phyloP scores from a whole-genome alignment of 1,284 basidiomycete species.

The Trichosporon ovoides region DNA sequence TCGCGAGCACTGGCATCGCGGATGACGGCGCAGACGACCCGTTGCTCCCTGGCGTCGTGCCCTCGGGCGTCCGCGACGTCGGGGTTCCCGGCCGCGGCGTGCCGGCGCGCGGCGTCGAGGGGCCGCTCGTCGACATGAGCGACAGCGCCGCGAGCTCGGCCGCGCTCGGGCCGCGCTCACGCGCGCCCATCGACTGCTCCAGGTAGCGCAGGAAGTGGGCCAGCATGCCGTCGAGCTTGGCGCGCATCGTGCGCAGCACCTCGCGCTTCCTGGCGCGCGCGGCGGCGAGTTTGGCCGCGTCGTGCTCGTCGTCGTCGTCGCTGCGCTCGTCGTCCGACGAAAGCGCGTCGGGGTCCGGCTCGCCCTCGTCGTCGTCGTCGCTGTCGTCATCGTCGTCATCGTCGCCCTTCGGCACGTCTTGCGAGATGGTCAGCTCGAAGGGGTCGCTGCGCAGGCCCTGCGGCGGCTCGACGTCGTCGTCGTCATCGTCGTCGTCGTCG shows the following conservation, averaged over 20 bases:
- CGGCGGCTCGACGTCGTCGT: conserved; percentile 51
- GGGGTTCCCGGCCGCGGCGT: conserved; percentile 22
- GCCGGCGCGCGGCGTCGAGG: conserved; percentile 32
- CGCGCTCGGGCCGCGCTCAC: conserved; percentile 21
- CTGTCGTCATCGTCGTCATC: conserved; percentile 55
- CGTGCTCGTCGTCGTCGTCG: conserved; percentile 57
- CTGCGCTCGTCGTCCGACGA: conserved; percentile 52
- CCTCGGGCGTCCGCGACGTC: conserved; percentile 27
- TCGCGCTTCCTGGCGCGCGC: conserved; percentile 58
- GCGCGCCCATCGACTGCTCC: conserved; percentile 45
- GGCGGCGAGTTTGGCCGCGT: conserved; percentile 49
- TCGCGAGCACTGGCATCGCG: conserved; percentile 10
- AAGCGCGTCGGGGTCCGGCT: conserved; percentile 47
- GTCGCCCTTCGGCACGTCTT: conserved; percentile 52
- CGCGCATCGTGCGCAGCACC: conserved; percentile 72
- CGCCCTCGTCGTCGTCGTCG: conserved; percentile 56
- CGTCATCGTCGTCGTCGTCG: conserved; percentile 59
- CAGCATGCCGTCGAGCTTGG: conserved; percentile 85
- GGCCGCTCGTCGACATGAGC: conserved; percentile 23
- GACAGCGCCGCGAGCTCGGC: conserved; percentile 35
- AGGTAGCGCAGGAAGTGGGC: conserved; percentile 74
- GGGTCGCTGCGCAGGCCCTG: conserved; percentile 68
- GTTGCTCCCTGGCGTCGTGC: neutral
- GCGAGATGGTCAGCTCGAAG: conserved; percentile 71
- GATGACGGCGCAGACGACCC: conserved; percentile 4